Percentiles rank a stretch among this genome's conserved stretches.
These are phyloP conservation scores for Prunus mume DNA, from an alignment of 306 rosid species.

Conservation along the genomic window DNA sequence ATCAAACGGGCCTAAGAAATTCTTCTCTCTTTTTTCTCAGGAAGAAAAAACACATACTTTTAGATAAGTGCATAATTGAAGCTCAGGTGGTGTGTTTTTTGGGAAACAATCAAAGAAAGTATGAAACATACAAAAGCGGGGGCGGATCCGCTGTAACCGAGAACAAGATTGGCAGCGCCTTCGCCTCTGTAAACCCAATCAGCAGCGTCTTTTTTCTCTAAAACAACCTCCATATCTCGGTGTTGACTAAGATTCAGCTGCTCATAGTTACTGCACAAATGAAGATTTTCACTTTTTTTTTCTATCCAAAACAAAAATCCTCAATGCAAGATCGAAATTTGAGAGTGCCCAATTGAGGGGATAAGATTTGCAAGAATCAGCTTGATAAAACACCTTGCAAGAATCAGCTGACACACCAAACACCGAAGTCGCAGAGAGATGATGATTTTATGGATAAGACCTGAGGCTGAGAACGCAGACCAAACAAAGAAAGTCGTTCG, in stretches of 20 bases:
- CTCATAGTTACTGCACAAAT: background rate
- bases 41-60: too few relatives aligned
- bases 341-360: background rate
- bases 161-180: conserved; percentile 92
- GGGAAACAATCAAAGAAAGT: background rate
- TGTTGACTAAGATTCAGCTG: conserved; percentile 21
- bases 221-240: conserved; percentile 45
- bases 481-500: background rate
- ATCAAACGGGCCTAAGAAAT: background rate
- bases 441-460: background rate
- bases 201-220: conserved; percentile 50
- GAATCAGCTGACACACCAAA: background rate
- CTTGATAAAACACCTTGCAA: background rate
- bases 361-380: background rate
- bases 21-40: background rate
- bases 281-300: background rate
- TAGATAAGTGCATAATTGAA: background rate
- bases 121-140: conserved; percentile 51
- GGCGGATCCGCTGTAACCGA: conserved; percentile 67
- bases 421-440: background rate
- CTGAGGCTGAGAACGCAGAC: background rate
- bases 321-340: background rate
- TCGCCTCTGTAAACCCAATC: conserved; percentile 90
- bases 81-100: background rate
- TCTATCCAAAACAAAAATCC: conserved; percentile 3